Evolutionary conservation across 768 basidiomycete genomes (phyloP), one percentile per base, ranked within the genome.

Genomic region (Pleurotus djamor): DNA sequence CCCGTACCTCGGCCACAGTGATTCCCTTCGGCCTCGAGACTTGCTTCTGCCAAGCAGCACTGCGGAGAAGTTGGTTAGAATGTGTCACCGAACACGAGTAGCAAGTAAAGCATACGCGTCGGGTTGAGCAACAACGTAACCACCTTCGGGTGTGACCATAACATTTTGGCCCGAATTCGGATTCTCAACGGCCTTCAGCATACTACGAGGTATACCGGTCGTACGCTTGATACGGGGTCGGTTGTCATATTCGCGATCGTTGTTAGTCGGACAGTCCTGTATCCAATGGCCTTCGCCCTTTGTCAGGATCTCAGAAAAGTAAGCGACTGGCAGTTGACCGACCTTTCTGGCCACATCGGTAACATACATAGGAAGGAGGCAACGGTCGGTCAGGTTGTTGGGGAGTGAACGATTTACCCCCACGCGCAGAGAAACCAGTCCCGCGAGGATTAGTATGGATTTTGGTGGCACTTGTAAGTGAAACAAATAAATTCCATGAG

Each of bases 301-400:
- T 16, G 61, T 45, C 36, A 8, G 48, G 60, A 54, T 71, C 55
- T 66, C 47, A 38, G 38, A 9, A 35, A 45, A 33, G 55, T 33
- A n/a, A 21, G 41, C 50, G 41, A 45, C 37, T 21, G 16, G 32
- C 21, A 10, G 50, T 34, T 38, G 13, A 48, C 54, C 49, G 50
- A 91, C 96, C 97, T 87, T 97, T 96, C 75, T 97, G 92, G 48
- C 96, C 95, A 74, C 97, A 99, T 38, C 97, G 89, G 71, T 98
- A 98, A 71, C 97, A 99, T 3, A 98, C 96, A 75, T 99, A 99
- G 60, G 95, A 96, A 1, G 91, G 83, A 32, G 97, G 97, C 9
- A 97, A 76, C 35, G 94, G 92, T 60, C 88, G 83, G 54, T 93
- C 89, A 65, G 80, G 75, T 14, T 76, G 76, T 57, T 84, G 79